Base-by-base conservation (phyloP, 805 yeast genomes). In the Hanseniaspora meyeri region DNA sequence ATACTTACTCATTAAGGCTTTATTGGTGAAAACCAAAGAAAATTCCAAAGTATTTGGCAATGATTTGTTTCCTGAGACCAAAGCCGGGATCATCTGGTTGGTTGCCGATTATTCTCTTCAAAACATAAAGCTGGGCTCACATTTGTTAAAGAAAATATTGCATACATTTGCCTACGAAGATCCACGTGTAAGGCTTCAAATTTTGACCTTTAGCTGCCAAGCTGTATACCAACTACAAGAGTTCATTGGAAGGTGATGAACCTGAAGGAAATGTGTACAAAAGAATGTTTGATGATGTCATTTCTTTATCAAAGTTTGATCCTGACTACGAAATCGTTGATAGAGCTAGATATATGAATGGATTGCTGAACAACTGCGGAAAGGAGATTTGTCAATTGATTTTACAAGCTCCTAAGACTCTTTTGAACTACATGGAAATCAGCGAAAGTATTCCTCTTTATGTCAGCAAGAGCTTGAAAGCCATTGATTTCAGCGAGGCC, bases 31-130 rank as follows among this genome's bases (percentile, higher is more conserved):
- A 14, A 17, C 36, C 5, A n/a, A 55, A 10, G n/a, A 14, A 19
- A 24, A 27, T 9, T 32, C 39, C 10, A 43, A 38, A 12, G 29
- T 43, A 5, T 37, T 40, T n/a, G 40, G 60, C 59, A 9, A 39
- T 31, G 55, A 63, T 9, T 58, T 74, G 24, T 65, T 67, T 3
- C 70, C 72, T 43, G 68, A 70, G 17, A 95, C 97, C 0, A 79
- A 82, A 61, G 88, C 95, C 1, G 85, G 91, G 49, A 82, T 90
- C 11, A 75, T 91, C 7, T 93, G 97, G 97, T 74, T 91, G 10
- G 77, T 91, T 53, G 96, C 97, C 4, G 97, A 93, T 64, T 83
- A 82, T 65, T 74, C 83, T 0, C 67, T 65, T 16, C 63, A 70
- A 32, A 74, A 73, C 39, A 71, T 75, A 16, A 67, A 68, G 31